Conservation (phyloP, 768 basidiomycete genomes). For the Collybiopsis confluens region DNA sequence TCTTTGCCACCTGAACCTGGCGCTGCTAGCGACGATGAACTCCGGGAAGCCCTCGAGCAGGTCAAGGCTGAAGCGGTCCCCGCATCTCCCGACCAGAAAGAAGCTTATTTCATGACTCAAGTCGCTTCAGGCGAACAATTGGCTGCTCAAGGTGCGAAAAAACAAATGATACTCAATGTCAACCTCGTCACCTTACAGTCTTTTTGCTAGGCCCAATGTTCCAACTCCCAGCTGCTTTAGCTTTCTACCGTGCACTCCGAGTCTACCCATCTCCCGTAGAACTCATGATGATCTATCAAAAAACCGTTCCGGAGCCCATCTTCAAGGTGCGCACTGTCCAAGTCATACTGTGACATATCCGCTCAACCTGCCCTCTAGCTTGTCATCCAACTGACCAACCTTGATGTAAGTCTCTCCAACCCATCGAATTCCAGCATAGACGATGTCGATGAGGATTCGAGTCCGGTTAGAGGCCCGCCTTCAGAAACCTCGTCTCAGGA, state of each 20-base stretch:
- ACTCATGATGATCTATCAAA: slow-evolving; percentile 91
- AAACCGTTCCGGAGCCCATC: slow-evolving; percentile 76
- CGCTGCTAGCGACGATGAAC: slow-evolving; percentile 44
- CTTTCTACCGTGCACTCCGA: slow-evolving; percentile 89
- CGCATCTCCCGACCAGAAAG: slow-evolving; percentile 67
- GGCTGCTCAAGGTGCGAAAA: slow-evolving; percentile 59
- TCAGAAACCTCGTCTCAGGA: slow-evolving; percentile 88
- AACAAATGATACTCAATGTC: slow-evolving; percentile 16
- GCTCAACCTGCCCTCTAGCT: slow-evolving; percentile 32
- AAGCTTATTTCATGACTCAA: slow-evolving; percentile 88
- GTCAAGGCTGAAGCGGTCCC: slow-evolving; percentile 71
- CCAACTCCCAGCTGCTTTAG: slow-evolving; percentile 76
- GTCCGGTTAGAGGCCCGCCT: slow-evolving; percentile 62
- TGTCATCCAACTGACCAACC: slow-evolving; percentile 78
- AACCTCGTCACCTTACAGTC: slow-evolving; percentile 5
- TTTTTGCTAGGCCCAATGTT: slow-evolving; percentile 61
- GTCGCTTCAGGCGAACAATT: slow-evolving; percentile 86
- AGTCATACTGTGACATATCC: too few species aligned
- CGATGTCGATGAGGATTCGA: slow-evolving; percentile 50
- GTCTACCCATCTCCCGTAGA: slow-evolving; percentile 96
- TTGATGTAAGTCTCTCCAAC: slow-evolving; percentile 78
- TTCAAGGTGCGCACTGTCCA: slow-evolving; percentile 67
- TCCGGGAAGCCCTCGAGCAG: slow-evolving; percentile 60
- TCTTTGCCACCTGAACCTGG: slow-evolving; percentile 26
- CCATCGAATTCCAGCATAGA: slow-evolving; percentile 23